These are phyloP conservation scores for Taphrina deformans DNA, from an alignment of 1,139 yeast species.

Conservation along the genomic window DNA sequence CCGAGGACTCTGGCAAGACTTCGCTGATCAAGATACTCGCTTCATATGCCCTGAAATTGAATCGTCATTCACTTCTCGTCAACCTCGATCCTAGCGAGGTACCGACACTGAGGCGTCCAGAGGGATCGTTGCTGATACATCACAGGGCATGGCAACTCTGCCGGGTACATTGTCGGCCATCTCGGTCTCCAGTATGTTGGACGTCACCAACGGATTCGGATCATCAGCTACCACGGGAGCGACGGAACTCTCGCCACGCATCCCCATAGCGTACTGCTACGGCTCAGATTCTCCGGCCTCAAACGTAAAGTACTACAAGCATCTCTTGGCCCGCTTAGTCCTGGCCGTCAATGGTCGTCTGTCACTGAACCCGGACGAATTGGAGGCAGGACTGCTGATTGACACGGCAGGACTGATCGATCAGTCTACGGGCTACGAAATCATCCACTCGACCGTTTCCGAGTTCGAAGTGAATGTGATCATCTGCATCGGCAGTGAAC, in stretches of 20 bases:
- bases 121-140: neutral
- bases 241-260: conserved; percentile 67
- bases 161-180: conserved; percentile 89
- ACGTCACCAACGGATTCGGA: conserved; percentile 78
- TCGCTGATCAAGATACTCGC: conserved; percentile 66
- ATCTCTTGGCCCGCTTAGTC: conserved; percentile 59
- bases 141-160: conserved; percentile 39
- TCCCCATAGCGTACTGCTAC: conserved; percentile 77
- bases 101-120: neutral
- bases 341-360: conserved; percentile 59
- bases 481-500: conserved; percentile 50
- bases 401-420: conserved; percentile 73
- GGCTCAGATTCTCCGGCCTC: conserved; percentile 66
- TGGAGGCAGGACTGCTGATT: conserved; percentile 64
- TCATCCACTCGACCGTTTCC: conserved; percentile 61
- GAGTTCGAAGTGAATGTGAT: conserved; percentile 55
- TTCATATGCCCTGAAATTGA: conserved; percentile 74
- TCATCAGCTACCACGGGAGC: conserved; percentile 86
- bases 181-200: conserved; percentile 75
- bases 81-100: conserved; percentile 74
- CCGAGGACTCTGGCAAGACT: conserved; percentile 73
- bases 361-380: conserved; percentile 50
- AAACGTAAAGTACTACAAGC: conserved; percentile 62
- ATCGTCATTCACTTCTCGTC: conserved; percentile 66
- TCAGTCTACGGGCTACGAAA: conserved; percentile 49